Conservation (phyloP, 345 rosid genomes). For the Moringa oleifera region DNA sequence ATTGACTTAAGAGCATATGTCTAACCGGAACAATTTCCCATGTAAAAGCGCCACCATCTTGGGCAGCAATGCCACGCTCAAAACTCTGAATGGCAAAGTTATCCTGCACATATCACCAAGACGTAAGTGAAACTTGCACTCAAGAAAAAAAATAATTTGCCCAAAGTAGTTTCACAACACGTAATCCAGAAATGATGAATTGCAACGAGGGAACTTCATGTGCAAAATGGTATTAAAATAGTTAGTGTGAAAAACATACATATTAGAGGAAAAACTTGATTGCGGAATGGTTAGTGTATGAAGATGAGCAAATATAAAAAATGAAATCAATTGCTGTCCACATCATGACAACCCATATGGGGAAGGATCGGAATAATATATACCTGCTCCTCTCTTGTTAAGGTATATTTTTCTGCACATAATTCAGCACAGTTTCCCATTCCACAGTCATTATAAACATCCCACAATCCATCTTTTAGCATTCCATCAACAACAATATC, state of each 20-base stretch:
- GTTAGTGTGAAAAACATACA: too few relatives aligned
- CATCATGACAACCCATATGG: background rate
- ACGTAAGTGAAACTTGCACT: constrained; percentile 7
- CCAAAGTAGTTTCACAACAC: too few relatives aligned
- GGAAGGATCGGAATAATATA: constrained; percentile 10
- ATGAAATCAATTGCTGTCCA: background rate
- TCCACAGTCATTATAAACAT: constrained; percentile 81
- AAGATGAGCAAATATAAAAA: background rate
- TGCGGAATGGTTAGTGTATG: background rate
- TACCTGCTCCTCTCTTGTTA: constrained; percentile 94
- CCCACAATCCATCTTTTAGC: constrained; percentile 98
- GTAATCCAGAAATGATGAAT: background rate
- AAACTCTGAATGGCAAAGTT: constrained; percentile 84
- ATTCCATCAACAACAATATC: constrained; percentile 92
- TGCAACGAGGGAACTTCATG: background rate
- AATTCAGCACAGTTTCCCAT: constrained; percentile 97
- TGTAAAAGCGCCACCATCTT: constrained; percentile 70
- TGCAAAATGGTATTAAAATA: background rate
- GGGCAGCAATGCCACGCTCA: constrained; percentile 97
- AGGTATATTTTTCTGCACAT: constrained; percentile 67
- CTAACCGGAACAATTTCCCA: constrained; percentile 95
- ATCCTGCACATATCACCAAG: constrained; percentile 50
- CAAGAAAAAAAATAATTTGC: background rate
- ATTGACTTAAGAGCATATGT: constrained; percentile 10
- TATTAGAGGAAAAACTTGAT: too few relatives aligned